Base-by-base conservation (phyloP, 202 grass and related monocot species). In the Eragrostis tef region DNA sequence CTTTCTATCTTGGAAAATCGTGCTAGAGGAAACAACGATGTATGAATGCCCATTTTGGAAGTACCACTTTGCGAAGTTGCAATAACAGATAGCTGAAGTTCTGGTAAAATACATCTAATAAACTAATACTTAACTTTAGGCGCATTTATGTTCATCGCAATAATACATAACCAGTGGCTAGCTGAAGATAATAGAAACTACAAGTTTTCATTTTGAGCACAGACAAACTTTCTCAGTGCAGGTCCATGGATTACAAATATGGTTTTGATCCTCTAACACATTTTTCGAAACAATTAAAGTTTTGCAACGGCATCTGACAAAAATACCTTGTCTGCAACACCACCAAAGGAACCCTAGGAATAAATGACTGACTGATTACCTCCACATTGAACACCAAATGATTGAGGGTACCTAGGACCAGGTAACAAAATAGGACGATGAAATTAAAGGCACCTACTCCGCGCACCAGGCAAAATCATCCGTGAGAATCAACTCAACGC, bases 341-440 rank as follows among this genome's bases (percentile, higher is more conserved):
- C 59, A 42, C 14, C n/a, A 4, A 67, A 66, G 39, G 24, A 86
- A 73, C 17, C 76, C 49, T 75, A 61, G 81, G 27, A 19, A 63
- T 39, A 45, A 25, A 39, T 39, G 34, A 39, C 2, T 47, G 44
- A 50, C 4, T 34, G 5, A 80, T 2, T 69, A 44, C 14, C 54
- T 8, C 21, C 57, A 67, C 19, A 22, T 67, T 52, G 19, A 66
- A 49, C 39, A 44, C 9, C 72, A 39, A 85, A 59, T 45, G 47
- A 58, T 67, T 63, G 20, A 52, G n/a, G 34, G 58, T 54, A 76
- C 13, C 62, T 62, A 81, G 45, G 71, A 19, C 50, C 27, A 77
- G 71, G 57, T 22, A 46, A 71, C 8, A 19, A 61, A 39, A 39
- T 39, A 39, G 34, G 5, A 39, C 34, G 34, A 39, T 6, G 34